phyloP scores from a whole-genome alignment of 2,329 filamentous ascomycete genomes.

The Penicillium sp. region DNA sequence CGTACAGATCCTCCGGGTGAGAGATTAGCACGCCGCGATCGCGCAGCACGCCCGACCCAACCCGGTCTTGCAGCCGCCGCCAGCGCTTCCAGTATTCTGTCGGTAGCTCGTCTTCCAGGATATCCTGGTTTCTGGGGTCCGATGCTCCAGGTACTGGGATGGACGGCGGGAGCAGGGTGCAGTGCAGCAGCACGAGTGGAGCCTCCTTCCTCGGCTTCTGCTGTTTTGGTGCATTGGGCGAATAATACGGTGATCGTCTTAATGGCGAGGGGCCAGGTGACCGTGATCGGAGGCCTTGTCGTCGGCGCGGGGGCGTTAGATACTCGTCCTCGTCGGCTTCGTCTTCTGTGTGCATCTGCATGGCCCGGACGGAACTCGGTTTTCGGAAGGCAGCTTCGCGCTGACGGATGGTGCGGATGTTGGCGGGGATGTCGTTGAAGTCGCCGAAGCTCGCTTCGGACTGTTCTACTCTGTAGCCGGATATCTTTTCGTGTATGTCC shows the following conservation, averaged over 20 bases:
- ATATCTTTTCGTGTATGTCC: conserved; percentile 18
- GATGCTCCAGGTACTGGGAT: conserved; percentile 45
- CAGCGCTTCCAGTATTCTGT: conserved; percentile 43
- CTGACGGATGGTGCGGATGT: conserved; percentile 29
- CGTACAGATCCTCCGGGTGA: conserved; percentile 61
- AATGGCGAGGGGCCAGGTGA: conserved; percentile 32
- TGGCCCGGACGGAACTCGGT: conserved; percentile 44
- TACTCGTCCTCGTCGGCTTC: conserved; percentile 41
- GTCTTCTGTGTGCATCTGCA: conserved; percentile 45
- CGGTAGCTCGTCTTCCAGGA: conserved; percentile 52
- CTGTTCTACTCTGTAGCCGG: conserved; percentile 21
- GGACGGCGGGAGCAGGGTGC: conserved; percentile 55
- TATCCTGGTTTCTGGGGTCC: conserved; percentile 35
- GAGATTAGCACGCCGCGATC: conserved; percentile 60
- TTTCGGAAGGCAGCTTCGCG: conserved; percentile 42
- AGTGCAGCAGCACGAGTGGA: conserved; percentile 60
- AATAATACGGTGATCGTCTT: conserved; percentile 36
- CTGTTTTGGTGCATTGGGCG: conserved; percentile 25
- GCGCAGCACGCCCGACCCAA: conserved; percentile 52
- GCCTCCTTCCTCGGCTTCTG: conserved; percentile 45
- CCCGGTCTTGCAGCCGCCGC: conserved; percentile 55
- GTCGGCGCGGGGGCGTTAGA: conserved; percentile 33
- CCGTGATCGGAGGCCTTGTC: conserved; percentile 30
- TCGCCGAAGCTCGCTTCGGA: conserved; percentile 21
- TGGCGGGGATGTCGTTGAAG: conserved; percentile 17